Evolutionary conservation across 2,329 filamentous ascomycete genomes (phyloP).

Genomic region (Rhexocercosporidium sp.): DNA sequence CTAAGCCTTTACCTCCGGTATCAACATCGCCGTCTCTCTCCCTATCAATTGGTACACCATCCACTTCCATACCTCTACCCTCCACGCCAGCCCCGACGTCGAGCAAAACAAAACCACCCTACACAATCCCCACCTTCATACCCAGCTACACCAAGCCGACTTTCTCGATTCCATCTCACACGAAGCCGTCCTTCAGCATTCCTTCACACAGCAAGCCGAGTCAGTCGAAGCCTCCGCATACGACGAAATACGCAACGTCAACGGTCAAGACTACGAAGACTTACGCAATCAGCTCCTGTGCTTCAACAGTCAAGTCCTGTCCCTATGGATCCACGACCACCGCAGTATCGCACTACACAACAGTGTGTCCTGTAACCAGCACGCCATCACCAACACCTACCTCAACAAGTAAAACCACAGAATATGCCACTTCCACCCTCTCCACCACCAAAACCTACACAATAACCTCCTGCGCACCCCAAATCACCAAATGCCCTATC

Average conservation of each 20-base stretch:
- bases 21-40: neutral
- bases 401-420: neutral
- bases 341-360: neutral
- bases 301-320: neutral
- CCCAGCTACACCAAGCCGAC: neutral
- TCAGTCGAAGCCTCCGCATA: neutral
- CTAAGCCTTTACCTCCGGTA: neutral
- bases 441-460: constrained; percentile 5
- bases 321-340: neutral
- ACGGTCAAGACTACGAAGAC: neutral
- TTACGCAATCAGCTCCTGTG: neutral
- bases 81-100: neutral
- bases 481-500: neutral
- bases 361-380: neutral
- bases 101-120: neutral
- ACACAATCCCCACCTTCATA: neutral
- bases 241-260: neutral
- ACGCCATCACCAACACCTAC: neutral
- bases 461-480: neutral
- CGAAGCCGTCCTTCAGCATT: neutral
- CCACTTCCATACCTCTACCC: neutral
- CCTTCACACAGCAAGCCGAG: neutral
- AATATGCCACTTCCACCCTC: neutral
- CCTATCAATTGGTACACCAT: neutral
- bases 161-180: neutral